Evolutionary conservation across 1,284 basidiomycete species (phyloP).

Genomic region (Marasmius fiardii): DNA sequence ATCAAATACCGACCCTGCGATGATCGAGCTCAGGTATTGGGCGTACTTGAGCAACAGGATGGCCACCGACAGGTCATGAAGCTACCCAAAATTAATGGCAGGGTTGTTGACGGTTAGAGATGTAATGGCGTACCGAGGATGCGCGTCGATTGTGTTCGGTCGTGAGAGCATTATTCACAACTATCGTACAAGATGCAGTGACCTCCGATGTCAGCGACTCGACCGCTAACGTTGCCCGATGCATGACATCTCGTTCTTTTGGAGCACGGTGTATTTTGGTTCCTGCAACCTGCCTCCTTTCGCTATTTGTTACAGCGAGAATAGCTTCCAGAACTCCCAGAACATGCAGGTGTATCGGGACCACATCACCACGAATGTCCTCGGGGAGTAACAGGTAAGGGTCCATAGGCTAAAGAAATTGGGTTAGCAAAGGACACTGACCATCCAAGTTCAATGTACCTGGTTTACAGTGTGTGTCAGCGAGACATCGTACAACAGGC

Average conservation of each 20-base stretch:
- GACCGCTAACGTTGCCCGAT: not conserved
- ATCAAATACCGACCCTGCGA: conserved; percentile 31
- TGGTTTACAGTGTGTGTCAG: conserved; percentile 32
- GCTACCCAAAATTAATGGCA: conserved; percentile 3
- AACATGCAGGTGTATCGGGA: not conserved
- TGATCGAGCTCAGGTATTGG: conserved; percentile 29
- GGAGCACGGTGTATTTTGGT: not conserved
- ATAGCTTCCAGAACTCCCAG: not conserved
- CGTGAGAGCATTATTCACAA: not conserved
- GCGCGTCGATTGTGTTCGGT: not conserved
- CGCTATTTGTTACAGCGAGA: not conserved
- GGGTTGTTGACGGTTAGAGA: not conserved
- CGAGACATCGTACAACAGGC: conserved; percentile 26
- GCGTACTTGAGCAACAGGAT: conserved; percentile 33
- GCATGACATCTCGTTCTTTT: not conserved
- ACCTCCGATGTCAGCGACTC: conserved; percentile 2
- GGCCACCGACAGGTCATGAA: conserved; percentile 12
- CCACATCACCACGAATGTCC: not conserved
- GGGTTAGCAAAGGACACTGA: not conserved
- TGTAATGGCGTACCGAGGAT: not conserved
- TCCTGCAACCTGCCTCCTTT: not conserved
- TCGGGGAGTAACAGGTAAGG: not conserved
- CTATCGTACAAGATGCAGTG: not conserved
- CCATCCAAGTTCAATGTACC: conserved; percentile 32
- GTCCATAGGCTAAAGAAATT: conserved; percentile 12